These are phyloP conservation scores for Fusarium subglutinans DNA, from an alignment of 2,329 filamentous ascomycete species.

Conservation along the genomic window DNA sequence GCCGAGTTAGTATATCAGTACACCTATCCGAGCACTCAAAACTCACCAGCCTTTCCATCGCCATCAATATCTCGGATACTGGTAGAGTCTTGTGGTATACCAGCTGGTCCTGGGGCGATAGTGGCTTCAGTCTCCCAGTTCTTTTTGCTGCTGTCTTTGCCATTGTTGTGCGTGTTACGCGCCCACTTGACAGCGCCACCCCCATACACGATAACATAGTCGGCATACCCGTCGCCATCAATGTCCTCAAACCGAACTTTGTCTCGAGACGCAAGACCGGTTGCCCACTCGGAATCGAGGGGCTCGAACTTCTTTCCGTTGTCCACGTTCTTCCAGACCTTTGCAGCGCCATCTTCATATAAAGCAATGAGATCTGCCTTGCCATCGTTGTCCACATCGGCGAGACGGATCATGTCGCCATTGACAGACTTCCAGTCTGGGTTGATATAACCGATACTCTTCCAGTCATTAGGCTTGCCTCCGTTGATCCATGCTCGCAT, in stretches of 20 bases:
- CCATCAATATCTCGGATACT: not conserved
- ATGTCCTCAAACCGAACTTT: slow-evolving; percentile 21
- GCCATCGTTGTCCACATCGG: slow-evolving; percentile 23
- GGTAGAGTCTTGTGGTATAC: not conserved
- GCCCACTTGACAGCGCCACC: slow-evolving; percentile 9
- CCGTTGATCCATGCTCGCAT: slow-evolving; percentile 20
- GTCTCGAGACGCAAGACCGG: not conserved
- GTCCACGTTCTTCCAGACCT: slow-evolving; percentile 21
- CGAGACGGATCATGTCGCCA: slow-evolving; percentile 18
- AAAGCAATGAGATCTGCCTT: slow-evolving; percentile 17
- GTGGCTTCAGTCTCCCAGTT: slow-evolving; percentile 1
- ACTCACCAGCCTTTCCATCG: not conserved
- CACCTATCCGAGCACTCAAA: not conserved
- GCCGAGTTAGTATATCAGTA: not conserved
- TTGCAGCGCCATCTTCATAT: slow-evolving; percentile 16
- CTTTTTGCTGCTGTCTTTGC: slow-evolving; percentile 18
- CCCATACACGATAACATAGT: slow-evolving; percentile 18
- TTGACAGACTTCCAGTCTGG: slow-evolving; percentile 7
- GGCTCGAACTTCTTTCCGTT: slow-evolving; percentile 6
- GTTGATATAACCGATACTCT: slow-evolving; percentile 1
- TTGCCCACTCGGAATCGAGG: slow-evolving; percentile 16
- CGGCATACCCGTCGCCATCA: slow-evolving; percentile 21
- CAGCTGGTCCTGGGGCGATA: not conserved
- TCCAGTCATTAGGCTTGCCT: slow-evolving; percentile 17
- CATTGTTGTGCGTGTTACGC: not conserved